phyloP scores from a whole-genome alignment of 352 stramenopile genomes.

The Pythium brachiatum region DNA sequence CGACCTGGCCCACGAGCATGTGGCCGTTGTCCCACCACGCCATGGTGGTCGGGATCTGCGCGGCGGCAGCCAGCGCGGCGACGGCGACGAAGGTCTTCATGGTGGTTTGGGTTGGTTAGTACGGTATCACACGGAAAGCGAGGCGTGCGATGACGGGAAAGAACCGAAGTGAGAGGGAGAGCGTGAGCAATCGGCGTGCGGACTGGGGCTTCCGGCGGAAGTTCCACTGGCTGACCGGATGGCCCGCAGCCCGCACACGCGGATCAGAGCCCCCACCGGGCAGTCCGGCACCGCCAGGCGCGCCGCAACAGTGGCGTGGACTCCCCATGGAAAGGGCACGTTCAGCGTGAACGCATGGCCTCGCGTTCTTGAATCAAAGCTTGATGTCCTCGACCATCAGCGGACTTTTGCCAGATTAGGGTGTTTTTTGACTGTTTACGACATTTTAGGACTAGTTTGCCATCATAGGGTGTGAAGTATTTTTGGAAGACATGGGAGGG shows the following conservation, averaged over 20 bases:
- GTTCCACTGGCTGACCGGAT: not conserved
- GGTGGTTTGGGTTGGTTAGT: not conserved
- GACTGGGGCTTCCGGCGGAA: too few relatives aligned
- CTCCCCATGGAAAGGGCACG: not conserved
- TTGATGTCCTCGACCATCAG: not conserved
- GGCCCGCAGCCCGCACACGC: too few relatives aligned
- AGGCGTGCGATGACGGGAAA: slow-evolving; percentile 10
- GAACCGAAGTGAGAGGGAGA: slow-evolving; percentile 6
- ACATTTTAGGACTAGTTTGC: too few relatives aligned
- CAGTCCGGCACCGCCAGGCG: not conserved
- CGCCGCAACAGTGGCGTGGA: too few relatives aligned
- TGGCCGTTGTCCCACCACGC: slow-evolving; percentile 39
- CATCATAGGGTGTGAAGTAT: too few relatives aligned
- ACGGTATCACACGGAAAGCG: not conserved
- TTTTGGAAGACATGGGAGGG: too few relatives aligned
- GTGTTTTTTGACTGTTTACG: too few relatives aligned
- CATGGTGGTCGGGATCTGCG: slow-evolving; percentile 14
- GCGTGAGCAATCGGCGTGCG: not conserved
- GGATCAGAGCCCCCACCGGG: too few relatives aligned
- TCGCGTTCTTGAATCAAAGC: not conserved
- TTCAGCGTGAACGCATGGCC: not conserved
- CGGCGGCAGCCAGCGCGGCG: slow-evolving; percentile 9
- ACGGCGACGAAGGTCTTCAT: slow-evolving; percentile 25
- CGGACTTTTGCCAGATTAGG: too few relatives aligned
- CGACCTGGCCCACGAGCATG: slow-evolving; percentile 35